Evolutionary conservation across 148 eudicot species (phyloP).

Genomic region (Limonium bicolor): DNA sequence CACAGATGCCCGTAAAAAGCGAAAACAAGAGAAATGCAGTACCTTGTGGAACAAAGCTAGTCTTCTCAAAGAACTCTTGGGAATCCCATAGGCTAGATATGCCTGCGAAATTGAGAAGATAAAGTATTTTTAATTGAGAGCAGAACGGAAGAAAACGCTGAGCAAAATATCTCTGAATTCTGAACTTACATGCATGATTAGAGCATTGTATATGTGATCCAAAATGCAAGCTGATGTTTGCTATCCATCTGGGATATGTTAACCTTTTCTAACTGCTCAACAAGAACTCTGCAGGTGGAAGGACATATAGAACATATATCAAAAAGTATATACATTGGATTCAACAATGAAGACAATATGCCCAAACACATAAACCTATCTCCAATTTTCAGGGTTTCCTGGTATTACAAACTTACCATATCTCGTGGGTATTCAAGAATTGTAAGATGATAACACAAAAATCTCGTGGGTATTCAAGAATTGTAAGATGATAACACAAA

Average conservation of each 20-base stretch:
- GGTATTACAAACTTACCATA: too few species aligned
- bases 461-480: too few species aligned
- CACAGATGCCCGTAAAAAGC: too few species aligned
- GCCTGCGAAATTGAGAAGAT: slow-evolving; percentile 39
- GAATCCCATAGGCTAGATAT: slow-evolving; percentile 79
- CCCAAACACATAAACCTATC: too few species aligned
- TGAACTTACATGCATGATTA: slow-evolving; percentile 85
- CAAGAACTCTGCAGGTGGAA: slow-evolving; percentile 45
- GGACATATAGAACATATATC: background rate
- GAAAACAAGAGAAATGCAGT: slow-evolving; percentile 25
- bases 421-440: too few species aligned
- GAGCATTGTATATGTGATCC: slow-evolving; percentile 83
- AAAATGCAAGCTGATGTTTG: slow-evolving; percentile 68
- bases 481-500: too few species aligned
- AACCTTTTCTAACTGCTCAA: slow-evolving; percentile 78
- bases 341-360: too few species aligned
- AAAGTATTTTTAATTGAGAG: too few species aligned
- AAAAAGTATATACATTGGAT: background rate
- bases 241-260: slow-evolving; percentile 58
- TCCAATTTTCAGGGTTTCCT: too few species aligned
- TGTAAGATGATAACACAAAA: too few species aligned
- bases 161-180: background rate
- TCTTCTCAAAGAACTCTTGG: slow-evolving; percentile 63
- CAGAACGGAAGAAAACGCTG: background rate
- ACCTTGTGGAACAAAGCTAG: slow-evolving; percentile 87